These are phyloP conservation scores for Solanum ossicruentum DNA, from an alignment of 257 asterid genomes.

Conservation along the genomic window DNA sequence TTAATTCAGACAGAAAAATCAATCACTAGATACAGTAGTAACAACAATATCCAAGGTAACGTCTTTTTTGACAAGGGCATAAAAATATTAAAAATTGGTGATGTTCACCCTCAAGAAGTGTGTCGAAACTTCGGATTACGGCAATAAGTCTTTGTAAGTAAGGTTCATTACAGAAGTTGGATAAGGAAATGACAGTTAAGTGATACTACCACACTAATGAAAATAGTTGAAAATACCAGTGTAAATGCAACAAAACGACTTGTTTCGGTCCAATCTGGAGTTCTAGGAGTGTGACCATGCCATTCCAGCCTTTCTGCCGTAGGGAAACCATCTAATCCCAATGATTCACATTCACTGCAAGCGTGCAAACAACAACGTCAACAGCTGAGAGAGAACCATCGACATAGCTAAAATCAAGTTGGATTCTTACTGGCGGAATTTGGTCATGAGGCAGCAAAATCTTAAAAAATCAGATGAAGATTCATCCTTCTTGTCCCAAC, in stretches of 20 bases:
- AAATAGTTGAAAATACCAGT: conserved; percentile 28
- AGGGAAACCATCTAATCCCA: conserved; percentile 78
- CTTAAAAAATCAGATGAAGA: conserved; percentile 63
- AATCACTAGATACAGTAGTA: neutral
- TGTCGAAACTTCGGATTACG: neutral
- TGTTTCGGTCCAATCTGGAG: conserved; percentile 80
- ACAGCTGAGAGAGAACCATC: neutral
- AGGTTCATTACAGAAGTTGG: neutral
- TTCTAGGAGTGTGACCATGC: conserved; percentile 86
- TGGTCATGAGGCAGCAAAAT: conserved; percentile 65
- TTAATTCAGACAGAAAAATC: neutral
- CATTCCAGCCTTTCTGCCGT: conserved; percentile 87
- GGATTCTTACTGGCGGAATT: conserved; percentile 51
- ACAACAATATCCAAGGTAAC: neutral
- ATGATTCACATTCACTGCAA: conserved; percentile 77
- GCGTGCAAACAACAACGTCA: neutral
- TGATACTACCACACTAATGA: neutral
- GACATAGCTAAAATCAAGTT: neutral
- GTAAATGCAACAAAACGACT: conserved; percentile 89
- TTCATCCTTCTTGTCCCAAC: conserved; percentile 93
- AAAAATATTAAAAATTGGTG: neutral
- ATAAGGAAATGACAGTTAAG: neutral
- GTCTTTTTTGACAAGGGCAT: neutral
- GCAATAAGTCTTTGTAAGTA: neutral
- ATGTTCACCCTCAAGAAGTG: neutral